Conservation (phyloP, 2,329 filamentous ascomycete genomes). For the Aspergillus alliaceus region DNA sequence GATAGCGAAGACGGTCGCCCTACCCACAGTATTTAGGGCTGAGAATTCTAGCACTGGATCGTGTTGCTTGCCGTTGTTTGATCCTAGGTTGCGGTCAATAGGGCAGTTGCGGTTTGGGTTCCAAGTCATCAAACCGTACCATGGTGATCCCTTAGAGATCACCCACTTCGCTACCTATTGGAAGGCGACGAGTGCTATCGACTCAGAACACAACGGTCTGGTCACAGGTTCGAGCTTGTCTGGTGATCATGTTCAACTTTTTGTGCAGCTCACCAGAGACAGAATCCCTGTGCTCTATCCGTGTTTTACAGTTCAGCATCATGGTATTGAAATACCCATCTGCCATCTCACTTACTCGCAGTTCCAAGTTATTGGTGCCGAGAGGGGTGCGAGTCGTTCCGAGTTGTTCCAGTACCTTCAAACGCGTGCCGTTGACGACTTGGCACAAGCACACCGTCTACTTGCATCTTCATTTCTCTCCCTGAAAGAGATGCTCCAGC, state of each 20-base stretch:
- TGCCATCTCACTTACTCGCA: constrained; percentile 71
- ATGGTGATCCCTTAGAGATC: constrained; percentile 88
- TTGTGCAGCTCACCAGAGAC: constrained; percentile 88
- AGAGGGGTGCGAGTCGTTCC: constrained; percentile 33
- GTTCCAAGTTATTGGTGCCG: constrained; percentile 45
- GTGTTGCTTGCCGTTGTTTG: constrained; percentile 87
- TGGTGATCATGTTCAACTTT: constrained; percentile 90
- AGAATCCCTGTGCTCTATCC: constrained; percentile 85
- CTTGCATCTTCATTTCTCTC: constrained; percentile 77
- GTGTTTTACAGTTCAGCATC: constrained; percentile 73
- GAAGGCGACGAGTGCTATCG: constrained; percentile 94
- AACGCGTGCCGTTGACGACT: constrained; percentile 36
- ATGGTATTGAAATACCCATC: constrained; percentile 77
- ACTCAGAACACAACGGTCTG: constrained; percentile 79
- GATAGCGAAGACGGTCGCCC: constrained; percentile 90
- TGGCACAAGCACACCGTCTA: constrained; percentile 68
- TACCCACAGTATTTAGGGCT: constrained; percentile 81
- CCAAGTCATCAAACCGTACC: constrained; percentile 95
- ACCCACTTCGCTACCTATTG: constrained; percentile 99
- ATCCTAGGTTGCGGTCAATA: constrained; percentile 85
- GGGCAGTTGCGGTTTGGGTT: constrained; percentile 92
- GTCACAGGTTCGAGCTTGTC: constrained; percentile 94
- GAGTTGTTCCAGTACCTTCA: constrained; percentile 32
- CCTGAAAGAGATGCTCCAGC: constrained; percentile 71
- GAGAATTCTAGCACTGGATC: constrained; percentile 72